These are phyloP conservation scores for Ophiognomonia clavigignenti-juglandacearum DNA, from an alignment of 2,329 filamentous ascomycete species.

Conservation along the genomic window DNA sequence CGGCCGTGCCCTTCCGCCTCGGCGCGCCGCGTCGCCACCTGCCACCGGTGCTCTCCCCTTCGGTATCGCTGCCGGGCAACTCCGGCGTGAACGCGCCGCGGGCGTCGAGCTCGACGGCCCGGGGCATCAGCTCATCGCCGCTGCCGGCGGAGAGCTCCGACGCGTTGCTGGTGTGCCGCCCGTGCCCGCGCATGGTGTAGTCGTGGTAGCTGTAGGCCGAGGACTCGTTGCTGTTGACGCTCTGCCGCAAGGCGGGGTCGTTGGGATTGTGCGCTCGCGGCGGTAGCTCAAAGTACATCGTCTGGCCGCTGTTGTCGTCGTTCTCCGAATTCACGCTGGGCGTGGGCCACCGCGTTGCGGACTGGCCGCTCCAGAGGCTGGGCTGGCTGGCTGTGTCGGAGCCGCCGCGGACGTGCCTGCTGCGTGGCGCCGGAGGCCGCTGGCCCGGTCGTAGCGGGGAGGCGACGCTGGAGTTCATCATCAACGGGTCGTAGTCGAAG, in stretches of 20 bases:
- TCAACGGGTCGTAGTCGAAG: conserved; percentile 36
- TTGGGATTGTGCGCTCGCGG: conserved; percentile 16
- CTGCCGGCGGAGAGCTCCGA: conserved; percentile 31
- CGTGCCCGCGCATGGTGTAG: conserved; percentile 26
- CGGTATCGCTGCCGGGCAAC: conserved; percentile 28
- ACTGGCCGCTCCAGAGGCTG: conserved; percentile 14
- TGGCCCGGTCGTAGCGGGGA: conserved; percentile 22
- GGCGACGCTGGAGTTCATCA: conserved; percentile 19
- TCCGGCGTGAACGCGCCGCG: conserved; percentile 29
- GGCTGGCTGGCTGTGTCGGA: conserved; percentile 18
- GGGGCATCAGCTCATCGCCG: conserved; percentile 19
- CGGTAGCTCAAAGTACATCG: conserved; percentile 19
- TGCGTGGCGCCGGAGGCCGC: conserved; percentile 12
- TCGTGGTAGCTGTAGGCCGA: conserved; percentile 22
- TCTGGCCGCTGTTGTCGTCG: conserved; percentile 8
- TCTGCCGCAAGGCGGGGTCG: conserved; percentile 18
- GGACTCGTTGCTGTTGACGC: conserved; percentile 32
- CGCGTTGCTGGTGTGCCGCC: conserved; percentile 37
- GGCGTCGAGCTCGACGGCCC: conserved; percentile 34
- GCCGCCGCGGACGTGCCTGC: conserved; percentile 15
- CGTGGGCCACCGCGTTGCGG: conserved; percentile 15
- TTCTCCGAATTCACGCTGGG: conserved; percentile 25
- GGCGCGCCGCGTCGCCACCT: conserved; percentile 16
- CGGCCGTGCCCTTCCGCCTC: not conserved
- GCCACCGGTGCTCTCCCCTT: conserved; percentile 10